Evolutionary conservation across 257 asterid species (phyloP).

Genomic region (Solanum lignicaule): DNA sequence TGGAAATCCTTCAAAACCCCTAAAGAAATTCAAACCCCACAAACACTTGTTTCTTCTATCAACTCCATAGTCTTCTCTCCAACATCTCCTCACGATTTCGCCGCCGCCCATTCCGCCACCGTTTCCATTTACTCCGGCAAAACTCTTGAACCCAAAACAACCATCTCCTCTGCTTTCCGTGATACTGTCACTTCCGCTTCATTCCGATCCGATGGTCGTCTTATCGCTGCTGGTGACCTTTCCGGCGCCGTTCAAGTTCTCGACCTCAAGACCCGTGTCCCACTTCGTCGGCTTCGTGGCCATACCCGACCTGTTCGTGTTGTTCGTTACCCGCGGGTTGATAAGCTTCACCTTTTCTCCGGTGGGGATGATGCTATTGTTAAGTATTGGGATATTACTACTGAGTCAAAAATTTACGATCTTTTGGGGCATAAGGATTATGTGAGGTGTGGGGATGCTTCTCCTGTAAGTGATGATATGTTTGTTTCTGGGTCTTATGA

Average conservation of each 20-base stretch:
- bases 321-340: slow-evolving; percentile 58
- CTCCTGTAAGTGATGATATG: slow-evolving; percentile 73
- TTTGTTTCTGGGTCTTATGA: slow-evolving; percentile 84
- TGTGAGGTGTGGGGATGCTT: slow-evolving; percentile 76
- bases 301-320: slow-evolving; percentile 61
- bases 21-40: slow-evolving; percentile 35
- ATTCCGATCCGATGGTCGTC: slow-evolving; percentile 69
- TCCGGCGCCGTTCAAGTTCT: slow-evolving; percentile 67
- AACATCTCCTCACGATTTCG: slow-evolving; percentile 63
- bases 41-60: slow-evolving; percentile 39
- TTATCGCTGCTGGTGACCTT: slow-evolving; percentile 70
- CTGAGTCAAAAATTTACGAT: slow-evolving; percentile 41
- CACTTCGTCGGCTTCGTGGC: slow-evolving; percentile 60
- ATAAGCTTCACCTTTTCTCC: slow-evolving; percentile 71
- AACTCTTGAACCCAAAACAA: slow-evolving; percentile 42
- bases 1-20: slow-evolving; percentile 83
- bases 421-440: slow-evolving; percentile 85
- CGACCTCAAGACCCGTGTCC: slow-evolving; percentile 46
- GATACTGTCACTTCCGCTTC: slow-evolving; percentile 53
- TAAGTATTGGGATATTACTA: slow-evolving; percentile 77
- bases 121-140: slow-evolving; percentile 46
- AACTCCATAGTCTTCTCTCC: slow-evolving; percentile 62
- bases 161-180: slow-evolving; percentile 33
- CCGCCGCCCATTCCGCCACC: slow-evolving; percentile 74
- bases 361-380: slow-evolving; percentile 93